phyloP scores from a whole-genome alignment of 2,329 filamentous ascomycete species.

The Rhynchosporium agropyri region DNA sequence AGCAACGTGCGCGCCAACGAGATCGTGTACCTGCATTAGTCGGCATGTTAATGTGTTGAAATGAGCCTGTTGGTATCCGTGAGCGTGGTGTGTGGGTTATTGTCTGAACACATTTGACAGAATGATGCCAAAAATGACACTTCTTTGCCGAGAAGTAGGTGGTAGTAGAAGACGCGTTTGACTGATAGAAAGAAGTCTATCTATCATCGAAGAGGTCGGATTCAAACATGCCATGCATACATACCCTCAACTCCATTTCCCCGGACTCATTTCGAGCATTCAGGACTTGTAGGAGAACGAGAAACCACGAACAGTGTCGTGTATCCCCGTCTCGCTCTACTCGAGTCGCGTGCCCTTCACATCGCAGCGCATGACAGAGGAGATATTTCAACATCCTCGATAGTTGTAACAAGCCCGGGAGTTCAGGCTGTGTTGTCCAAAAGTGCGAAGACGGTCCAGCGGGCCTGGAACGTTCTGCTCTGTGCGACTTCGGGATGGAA shows the following conservation, averaged over 20 bases:
- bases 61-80: constrained; percentile 1
- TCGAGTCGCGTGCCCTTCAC: constrained; percentile 6
- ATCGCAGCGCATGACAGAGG: background rate
- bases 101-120: background rate
- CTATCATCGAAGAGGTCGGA: too few species aligned
- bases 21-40: constrained; percentile 12
- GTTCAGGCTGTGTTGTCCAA: background rate
- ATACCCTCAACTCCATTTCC: too few species aligned
- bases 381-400: background rate
- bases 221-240: too few species aligned
- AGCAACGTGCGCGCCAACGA: background rate
- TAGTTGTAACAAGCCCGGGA: background rate
- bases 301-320: background rate
- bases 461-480: background rate
- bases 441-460: background rate
- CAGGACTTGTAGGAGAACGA: too few species aligned
- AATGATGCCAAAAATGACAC: background rate
- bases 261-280: background rate
- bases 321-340: background rate
- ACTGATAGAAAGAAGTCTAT: too few species aligned
- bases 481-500: background rate
- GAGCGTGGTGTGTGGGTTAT: background rate
- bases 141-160: background rate
- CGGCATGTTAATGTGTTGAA: background rate
- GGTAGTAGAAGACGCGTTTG: background rate